Percentiles rank a stretch among this genome's conserved stretches.
phyloP scores from a whole-genome alignment of 345 rosid species.

The Rhizophora apiculata region DNA sequence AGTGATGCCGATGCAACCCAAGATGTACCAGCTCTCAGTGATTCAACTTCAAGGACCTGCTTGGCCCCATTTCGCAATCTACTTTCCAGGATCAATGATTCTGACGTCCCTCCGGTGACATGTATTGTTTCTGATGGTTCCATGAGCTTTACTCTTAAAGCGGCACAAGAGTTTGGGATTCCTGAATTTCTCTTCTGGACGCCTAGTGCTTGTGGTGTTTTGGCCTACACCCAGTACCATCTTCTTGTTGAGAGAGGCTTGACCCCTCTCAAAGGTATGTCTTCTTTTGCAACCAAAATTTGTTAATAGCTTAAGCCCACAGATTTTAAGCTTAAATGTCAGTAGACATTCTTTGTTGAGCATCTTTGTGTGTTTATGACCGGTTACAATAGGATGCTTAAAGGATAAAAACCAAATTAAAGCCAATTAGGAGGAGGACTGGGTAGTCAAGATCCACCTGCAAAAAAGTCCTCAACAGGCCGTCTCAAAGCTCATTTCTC shows the following conservation, averaged over 20 bases:
- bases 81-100: conserved; percentile 27
- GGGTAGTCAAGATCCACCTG: no score
- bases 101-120: conserved; percentile 26
- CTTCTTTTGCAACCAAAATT: not conserved
- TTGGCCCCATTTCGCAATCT: conserved; percentile 34
- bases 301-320: no score
- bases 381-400: no score
- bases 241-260: conserved; percentile 33
- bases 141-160: conserved; percentile 45
- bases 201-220: conserved; percentile 39
- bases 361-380: no score
- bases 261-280: conserved; percentile 43
- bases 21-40: conserved; percentile 39
- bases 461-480: no score
- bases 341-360: no score
- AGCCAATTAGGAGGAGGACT: no score
- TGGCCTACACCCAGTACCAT: conserved; percentile 25
- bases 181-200: conserved; percentile 45
- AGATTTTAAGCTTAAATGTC: no score
- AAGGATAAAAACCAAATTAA: no score
- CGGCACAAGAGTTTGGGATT: conserved; percentile 38
- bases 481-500: no score
- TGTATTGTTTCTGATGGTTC: conserved; percentile 44
- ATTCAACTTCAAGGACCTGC: conserved; percentile 29
- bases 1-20: conserved; percentile 36